Percentiles rank a stretch among this genome's conserved stretches.
phyloP scores from a whole-genome alignment of 2,329 filamentous ascomycete genomes.

The Alternaria hordeiaustralica region DNA sequence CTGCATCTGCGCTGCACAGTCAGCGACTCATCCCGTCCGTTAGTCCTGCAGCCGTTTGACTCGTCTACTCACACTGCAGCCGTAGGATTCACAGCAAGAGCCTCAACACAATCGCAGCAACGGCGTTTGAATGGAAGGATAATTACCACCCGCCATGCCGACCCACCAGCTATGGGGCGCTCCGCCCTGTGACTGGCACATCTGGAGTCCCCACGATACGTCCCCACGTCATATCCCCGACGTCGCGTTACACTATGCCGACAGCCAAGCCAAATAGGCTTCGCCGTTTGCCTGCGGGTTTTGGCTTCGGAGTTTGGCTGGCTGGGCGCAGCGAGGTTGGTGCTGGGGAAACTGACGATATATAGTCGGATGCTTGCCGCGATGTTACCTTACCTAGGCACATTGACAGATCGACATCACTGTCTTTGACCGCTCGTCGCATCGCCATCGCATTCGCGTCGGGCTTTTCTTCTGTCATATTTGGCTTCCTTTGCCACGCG shows the following conservation, averaged over 20 bases:
- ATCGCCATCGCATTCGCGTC: background rate
- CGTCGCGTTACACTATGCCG: conserved; percentile 9
- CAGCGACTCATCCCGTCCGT: background rate
- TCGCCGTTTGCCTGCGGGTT: conserved; percentile 5
- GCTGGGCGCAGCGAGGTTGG: background rate
- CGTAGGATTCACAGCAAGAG: background rate
- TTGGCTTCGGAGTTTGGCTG: conserved; percentile 3
- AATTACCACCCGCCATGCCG: conserved; percentile 15
- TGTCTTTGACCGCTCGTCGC: background rate
- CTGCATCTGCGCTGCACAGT: background rate
- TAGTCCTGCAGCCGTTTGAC: background rate
- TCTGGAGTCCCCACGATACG: conserved; percentile 22
- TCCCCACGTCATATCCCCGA: conserved; percentile 19
- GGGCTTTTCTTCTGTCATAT: background rate
- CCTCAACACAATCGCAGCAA: background rate
- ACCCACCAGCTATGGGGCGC: conserved; percentile 17
- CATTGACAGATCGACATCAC: background rate
- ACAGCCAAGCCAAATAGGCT: background rate
- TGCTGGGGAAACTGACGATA: background rate
- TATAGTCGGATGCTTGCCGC: conserved; percentile 3
- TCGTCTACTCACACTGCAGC: background rate
- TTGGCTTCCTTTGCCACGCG: background rate
- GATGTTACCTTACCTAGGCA: background rate
- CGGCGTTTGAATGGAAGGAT: conserved; percentile 34
- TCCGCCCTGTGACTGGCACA: background rate